Evolutionary conservation across 768 basidiomycete genomes (phyloP).

Genomic region (Termitomyces sp.): DNA sequence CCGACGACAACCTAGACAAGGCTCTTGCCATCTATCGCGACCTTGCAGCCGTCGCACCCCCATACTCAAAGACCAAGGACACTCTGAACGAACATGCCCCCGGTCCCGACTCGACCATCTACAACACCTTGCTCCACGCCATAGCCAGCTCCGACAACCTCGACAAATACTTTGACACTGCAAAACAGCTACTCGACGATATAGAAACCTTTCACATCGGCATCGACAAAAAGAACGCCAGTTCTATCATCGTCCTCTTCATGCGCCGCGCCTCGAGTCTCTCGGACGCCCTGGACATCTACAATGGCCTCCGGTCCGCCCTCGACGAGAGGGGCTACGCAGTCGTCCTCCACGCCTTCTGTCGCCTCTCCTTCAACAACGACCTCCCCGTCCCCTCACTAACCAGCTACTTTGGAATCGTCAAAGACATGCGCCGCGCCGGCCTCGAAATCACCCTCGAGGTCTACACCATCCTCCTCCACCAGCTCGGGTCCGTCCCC

Average conservation of each 20-base stretch:
- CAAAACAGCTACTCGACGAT: constrained; percentile 56
- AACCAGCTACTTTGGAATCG: constrained; percentile 68
- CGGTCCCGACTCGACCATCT: constrained; percentile 53
- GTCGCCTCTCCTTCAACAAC: constrained; percentile 50
- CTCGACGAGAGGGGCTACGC: constrained; percentile 61
- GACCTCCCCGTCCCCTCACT: constrained; percentile 39
- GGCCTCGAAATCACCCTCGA: constrained; percentile 54
- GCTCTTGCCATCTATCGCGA: constrained; percentile 56
- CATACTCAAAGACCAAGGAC: constrained; percentile 16
- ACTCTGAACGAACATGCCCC: constrained; percentile 28
- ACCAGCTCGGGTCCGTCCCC: constrained; percentile 48
- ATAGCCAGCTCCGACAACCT: constrained; percentile 41
- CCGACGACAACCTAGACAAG: constrained; percentile 43
- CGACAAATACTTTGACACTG: constrained; percentile 45
- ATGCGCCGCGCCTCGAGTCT: constrained; percentile 60
- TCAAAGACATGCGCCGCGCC: constrained; percentile 73
- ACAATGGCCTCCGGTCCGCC: constrained; percentile 39
- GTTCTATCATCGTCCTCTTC: constrained; percentile 56
- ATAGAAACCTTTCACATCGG: constrained; percentile 55
- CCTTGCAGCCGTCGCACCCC: constrained; percentile 32
- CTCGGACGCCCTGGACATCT: constrained; percentile 61
- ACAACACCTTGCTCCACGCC: constrained; percentile 49
- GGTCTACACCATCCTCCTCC: constrained; percentile 68
- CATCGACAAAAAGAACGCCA: constrained; percentile 40
- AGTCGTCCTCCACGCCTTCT: constrained; percentile 62